Conservation (phyloP, 441 rosid species). For the Breynia disticha region DNA sequence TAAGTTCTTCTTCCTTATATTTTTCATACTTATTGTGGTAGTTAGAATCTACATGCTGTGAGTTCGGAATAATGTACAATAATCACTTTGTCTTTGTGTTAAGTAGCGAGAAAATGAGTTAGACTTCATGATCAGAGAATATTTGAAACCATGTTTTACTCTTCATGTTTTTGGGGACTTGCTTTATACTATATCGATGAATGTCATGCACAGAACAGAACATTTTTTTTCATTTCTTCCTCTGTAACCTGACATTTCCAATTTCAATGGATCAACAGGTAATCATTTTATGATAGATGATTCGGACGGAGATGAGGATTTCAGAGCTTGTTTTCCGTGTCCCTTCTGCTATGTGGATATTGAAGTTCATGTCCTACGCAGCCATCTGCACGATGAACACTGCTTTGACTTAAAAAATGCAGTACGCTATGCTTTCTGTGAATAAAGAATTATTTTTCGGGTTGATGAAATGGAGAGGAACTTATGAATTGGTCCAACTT, state of each 20-base stretch:
- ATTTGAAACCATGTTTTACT: too few species aligned
- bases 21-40: too few species aligned
- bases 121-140: too few species aligned
- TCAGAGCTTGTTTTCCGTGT: slow-evolving; percentile 44
- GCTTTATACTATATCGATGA: neutral
- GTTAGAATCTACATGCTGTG: too few species aligned
- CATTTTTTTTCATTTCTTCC: neutral
- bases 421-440: slow-evolving; percentile 29
- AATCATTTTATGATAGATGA: slow-evolving; percentile 27
- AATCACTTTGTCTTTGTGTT: too few species aligned
- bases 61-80: too few species aligned
- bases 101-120: too few species aligned
- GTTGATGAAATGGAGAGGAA: too few species aligned
- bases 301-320: slow-evolving; percentile 45
- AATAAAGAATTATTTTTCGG: too few species aligned
- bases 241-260: neutral
- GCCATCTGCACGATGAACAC: slow-evolving; percentile 53
- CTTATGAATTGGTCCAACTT: too few species aligned
- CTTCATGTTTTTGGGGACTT: too few species aligned
- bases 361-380: slow-evolving; percentile 35
- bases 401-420: slow-evolving; percentile 54
- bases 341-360: slow-evolving; percentile 55
- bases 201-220: neutral
- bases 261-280: slow-evolving; percentile 23
- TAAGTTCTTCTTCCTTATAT: too few species aligned